Base-by-base conservation (phyloP, 495 filamentous ascomycete genomes). In the Trichocladium antarcticum region DNA sequence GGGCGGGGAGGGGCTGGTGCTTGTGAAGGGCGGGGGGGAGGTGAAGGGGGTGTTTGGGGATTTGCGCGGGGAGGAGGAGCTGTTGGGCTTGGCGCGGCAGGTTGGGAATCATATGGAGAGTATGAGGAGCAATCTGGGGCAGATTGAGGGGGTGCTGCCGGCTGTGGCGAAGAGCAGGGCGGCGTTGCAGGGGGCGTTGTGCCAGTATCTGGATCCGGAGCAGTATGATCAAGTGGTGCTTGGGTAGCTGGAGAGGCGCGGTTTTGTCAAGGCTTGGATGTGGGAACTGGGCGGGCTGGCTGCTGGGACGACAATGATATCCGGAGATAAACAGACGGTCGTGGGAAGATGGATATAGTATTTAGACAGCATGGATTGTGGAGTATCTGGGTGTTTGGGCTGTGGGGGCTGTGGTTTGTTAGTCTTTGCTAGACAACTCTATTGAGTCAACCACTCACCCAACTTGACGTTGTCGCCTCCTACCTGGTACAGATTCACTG, bases 91-190 rank as follows among this genome's bases (percentile, higher is more conserved):
- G 14, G 66, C 69, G 4, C 58, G 59, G 36, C 72, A 72, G 56
- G 59, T 74, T 37, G 64, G 60, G 3, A 69, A 45, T 44, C 71
- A 74, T 46, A 71, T 75, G 70, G 67, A 74, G 53, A 74, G 57
- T 72, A 81, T 74, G 80, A 76, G 62, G 63, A 77, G 56, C 69
- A 84, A 71, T 59, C 74, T 69, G 62, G 75, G 62, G 36, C 70
- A 74, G 60, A 66, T 73, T 19, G 68, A 72, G 1, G 72, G 68
- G 0, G 61, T 74, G 16, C 49, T 68, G 37, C 68, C 68, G 6
- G 64, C 63, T 5, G 66, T 74, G 16, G 57, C 53, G 37, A 65
- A 59, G 53, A 69, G 55, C 65, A 74, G 68, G 59, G 76, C 52
- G 42, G 66, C 57, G 46, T 50, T 62, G 34, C 64, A 57, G 59